Base-by-base conservation (phyloP, 805 yeast species). In the Starmerella potacharoeniae region DNA sequence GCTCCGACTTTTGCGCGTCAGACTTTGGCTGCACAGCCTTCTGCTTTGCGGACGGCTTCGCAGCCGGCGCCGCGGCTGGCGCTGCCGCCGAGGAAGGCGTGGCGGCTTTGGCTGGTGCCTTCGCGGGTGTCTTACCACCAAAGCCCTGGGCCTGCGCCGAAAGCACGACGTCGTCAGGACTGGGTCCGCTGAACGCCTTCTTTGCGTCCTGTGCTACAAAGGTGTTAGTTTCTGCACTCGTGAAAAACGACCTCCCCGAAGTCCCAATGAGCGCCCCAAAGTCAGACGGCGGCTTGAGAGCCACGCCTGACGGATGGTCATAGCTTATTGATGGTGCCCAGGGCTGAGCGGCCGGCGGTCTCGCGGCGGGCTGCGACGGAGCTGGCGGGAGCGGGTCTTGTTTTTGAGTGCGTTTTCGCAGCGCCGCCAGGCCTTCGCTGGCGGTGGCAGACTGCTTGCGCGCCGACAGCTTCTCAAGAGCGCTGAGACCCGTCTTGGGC, bases 101-200 rank as follows among this genome's bases (percentile, higher is more conserved):
- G 22, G 53, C 49, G 10, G 34, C 29, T 11, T 11, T 42, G 17
- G 46, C 52, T 1, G 17, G 22, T 16, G 14, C 35, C 52, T 46
- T 44, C 14, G 35, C 33, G 49, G 35, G 34, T 11, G 40, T 8
- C 10, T 17, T 30, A 2, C 42, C 36, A 9, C 36, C 39, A 49
- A 66, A 65, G 4, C 69, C 66, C 14, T 61, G 56, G 9, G 63
- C 56, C 66, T 85, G 93, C 0, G 88, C 87, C 42, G 71, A 68
- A 51, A 78, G 64, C 3, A 84, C 75, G 49, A 74, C 68, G 64
- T 88, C 96, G 70, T 90, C 97, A 5, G 96, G 96, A 61, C 95
- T 84, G 14, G 89, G 89, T 58, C 75, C 73, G 49, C 56, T 49
- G 46, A 59, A 59, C 2, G 53, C 57, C 11, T 28, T 14, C 7